Percentiles rank a stretch among this genome's conserved stretches.
phyloP scores from a whole-genome alignment of 768 basidiomycete species.

The Phlegmacium glaucopus region DNA sequence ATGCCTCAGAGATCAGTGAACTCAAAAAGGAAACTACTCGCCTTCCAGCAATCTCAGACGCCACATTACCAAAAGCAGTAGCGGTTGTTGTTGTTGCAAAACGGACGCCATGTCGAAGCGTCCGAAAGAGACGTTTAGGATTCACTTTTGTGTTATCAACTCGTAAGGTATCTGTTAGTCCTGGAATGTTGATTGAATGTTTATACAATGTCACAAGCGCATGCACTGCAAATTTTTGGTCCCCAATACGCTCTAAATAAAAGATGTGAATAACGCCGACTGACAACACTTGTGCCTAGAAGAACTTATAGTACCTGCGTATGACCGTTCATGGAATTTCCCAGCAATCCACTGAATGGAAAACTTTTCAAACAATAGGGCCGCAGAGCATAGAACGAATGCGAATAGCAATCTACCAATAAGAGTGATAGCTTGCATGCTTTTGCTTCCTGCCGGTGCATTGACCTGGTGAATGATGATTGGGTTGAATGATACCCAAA shows the following conservation, averaged over 20 bases:
- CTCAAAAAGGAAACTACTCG: constrained; percentile 13
- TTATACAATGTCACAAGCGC: constrained; percentile 74
- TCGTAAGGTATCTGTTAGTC: constrained; percentile 60
- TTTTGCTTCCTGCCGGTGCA: constrained; percentile 28
- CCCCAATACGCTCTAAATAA: constrained; percentile 66
- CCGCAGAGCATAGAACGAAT: constrained; percentile 59
- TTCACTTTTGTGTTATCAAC: constrained; percentile 40
- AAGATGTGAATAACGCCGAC: constrained; percentile 7
- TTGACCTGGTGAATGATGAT: constrained; percentile 47
- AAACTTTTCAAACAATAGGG: constrained; percentile 81
- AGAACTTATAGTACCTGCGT: constrained; percentile 39
- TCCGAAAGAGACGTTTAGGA: constrained; percentile 64
- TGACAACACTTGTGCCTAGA: constrained; percentile 5
- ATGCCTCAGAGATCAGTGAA: background rate
- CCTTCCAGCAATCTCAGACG: constrained; percentile 53
- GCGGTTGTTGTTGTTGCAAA: constrained; percentile 79
- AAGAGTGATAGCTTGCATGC: constrained; percentile 43
- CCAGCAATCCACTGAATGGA: constrained; percentile 82
- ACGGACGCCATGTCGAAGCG: constrained; percentile 66
- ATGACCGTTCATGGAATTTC: constrained; percentile 79
- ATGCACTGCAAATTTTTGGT: constrained; percentile 77
- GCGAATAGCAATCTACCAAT: constrained; percentile 72
- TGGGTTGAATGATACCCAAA: constrained; percentile 75
- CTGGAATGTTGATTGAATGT: constrained; percentile 71
- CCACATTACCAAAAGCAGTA: constrained; percentile 59